These are phyloP conservation scores for Setaria viridis DNA, from an alignment of 202 grass and related monocot genomes.

Conservation along the genomic window DNA sequence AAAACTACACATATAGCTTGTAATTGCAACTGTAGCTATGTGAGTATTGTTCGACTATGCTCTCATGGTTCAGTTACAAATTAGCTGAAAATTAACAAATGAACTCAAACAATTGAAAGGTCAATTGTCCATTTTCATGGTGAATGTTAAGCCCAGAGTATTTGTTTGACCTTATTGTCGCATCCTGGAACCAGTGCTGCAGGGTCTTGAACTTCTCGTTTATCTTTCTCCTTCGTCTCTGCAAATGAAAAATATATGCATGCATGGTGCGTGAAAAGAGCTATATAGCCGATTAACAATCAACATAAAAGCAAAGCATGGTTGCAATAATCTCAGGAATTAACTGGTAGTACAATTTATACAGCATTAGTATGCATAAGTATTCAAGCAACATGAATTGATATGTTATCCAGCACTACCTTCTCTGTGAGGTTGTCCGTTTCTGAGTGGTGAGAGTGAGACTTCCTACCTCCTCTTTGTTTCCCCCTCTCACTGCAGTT, in stretches of 20 bases:
- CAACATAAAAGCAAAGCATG: no score
- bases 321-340: no score
- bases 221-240: constrained; percentile 40
- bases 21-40: no score
- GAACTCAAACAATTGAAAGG: background rate
- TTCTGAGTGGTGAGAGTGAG: background rate
- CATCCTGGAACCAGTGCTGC: constrained; percentile 46
- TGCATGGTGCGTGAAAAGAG: background rate
- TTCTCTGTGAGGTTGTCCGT: constrained; percentile 22
- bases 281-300: no score
- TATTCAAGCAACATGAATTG: background rate
- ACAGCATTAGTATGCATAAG: background rate
- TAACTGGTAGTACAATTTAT: background rate
- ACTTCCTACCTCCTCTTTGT: background rate
- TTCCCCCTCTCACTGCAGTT: background rate
- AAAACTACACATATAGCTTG: no score
- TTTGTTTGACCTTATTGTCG: background rate
- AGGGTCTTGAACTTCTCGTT: constrained; percentile 37
- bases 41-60: background rate
- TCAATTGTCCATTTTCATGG: background rate
- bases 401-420: background rate
- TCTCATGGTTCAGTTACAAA: background rate
- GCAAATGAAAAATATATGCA: background rate
- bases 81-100: background rate
- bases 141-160: background rate